Conservation (phyloP, 1,284 basidiomycete species). For the Wolfiporia cocos region DNA sequence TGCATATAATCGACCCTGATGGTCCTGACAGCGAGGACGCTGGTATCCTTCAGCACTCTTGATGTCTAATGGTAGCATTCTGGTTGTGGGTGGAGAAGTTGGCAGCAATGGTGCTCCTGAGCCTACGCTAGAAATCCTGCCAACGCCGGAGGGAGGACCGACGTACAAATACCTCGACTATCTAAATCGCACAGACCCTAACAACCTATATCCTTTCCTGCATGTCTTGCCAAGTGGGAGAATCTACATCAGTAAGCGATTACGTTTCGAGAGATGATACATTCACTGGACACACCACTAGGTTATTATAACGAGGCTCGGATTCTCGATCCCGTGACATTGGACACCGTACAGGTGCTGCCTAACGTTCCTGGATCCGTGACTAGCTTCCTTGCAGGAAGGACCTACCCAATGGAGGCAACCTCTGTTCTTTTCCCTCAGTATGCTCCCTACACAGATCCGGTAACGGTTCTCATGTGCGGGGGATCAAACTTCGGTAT, state of each 20-base stretch:
- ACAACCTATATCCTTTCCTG: slow-evolving; percentile 75
- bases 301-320: slow-evolving; percentile 77
- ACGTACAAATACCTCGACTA: slow-evolving; percentile 39
- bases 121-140: slow-evolving; percentile 60
- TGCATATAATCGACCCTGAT: too few relatives aligned
- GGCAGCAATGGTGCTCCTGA: slow-evolving; percentile 62
- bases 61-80: slow-evolving; percentile 62
- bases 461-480: slow-evolving; percentile 64
- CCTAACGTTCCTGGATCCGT: slow-evolving; percentile 73
- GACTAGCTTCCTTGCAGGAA: slow-evolving; percentile 65
- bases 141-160: slow-evolving; percentile 34
- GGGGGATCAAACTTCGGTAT: slow-evolving; percentile 60
- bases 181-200: slow-evolving; percentile 58
- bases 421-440: slow-evolving; percentile 66
- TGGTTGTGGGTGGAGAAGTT: slow-evolving; percentile 68
- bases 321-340: slow-evolving; percentile 60
- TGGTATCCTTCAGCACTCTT: slow-evolving; percentile 70
- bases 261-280: too few relatives aligned
- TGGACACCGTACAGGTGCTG: slow-evolving; percentile 50
- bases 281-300: slow-evolving; percentile 26
- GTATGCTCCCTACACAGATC: slow-evolving; percentile 63
- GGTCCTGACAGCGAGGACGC: slow-evolving; percentile 42
- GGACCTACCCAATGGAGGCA: slow-evolving; percentile 75
- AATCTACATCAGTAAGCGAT: slow-evolving; percentile 56
- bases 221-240: slow-evolving; percentile 58